Conservation (phyloP, 257 asterid species). For the Petunia secreta region DNA sequence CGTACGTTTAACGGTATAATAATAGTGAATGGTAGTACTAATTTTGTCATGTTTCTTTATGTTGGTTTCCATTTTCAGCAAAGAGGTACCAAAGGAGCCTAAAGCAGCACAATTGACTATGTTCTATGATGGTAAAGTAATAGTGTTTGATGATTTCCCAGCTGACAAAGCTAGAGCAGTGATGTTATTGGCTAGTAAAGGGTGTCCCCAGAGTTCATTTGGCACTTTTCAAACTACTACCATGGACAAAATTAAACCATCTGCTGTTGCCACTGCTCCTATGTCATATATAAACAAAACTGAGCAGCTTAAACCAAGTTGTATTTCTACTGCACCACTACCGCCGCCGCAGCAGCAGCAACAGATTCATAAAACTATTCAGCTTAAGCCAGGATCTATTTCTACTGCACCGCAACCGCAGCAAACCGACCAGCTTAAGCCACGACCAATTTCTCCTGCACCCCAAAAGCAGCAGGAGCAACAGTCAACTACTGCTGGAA, state of each 20-base stretch:
- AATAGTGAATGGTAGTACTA: neutral
- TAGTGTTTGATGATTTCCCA: constrained; percentile 65
- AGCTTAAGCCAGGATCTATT: neutral
- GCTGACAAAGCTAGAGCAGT: constrained; percentile 57
- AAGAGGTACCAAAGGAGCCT: constrained; percentile 38
- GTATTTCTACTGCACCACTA: constrained; percentile 7
- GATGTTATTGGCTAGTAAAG: constrained; percentile 52
- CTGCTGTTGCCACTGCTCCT: constrained; percentile 25
- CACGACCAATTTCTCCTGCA: neutral
- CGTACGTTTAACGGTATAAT: neutral
- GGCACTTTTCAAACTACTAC: constrained; percentile 36
- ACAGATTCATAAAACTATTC: neutral
- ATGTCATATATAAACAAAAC: neutral
- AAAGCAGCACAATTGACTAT: constrained; percentile 65
- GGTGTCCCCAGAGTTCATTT: constrained; percentile 38
- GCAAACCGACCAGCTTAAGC: constrained; percentile 4
- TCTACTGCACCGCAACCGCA: constrained; percentile 9
- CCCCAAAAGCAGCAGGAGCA: constrained; percentile 31
- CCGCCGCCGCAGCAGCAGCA: neutral
- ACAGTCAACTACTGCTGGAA: constrained; percentile 17
- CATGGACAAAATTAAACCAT: constrained; percentile 24
- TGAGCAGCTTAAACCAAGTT: neutral
- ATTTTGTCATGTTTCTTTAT: neutral
- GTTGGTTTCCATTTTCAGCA: constrained; percentile 38
- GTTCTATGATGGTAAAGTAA: constrained; percentile 63